Percentiles rank a stretch among this genome's conserved stretches.
Evolutionary conservation across 805 yeast species (phyloP).

Genomic region (Cyberlindnera sargentensis): DNA sequence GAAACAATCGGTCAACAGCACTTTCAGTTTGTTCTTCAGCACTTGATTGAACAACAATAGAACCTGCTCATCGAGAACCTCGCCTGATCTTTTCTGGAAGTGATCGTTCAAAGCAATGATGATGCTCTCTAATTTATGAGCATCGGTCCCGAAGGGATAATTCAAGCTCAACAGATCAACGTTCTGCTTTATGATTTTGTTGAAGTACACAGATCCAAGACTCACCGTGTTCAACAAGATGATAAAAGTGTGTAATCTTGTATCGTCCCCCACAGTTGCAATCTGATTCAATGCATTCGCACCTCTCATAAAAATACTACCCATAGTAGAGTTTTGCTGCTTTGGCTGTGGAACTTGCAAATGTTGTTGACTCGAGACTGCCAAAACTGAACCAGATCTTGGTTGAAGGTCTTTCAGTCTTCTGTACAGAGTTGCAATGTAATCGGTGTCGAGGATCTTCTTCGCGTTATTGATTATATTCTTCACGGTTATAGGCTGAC

Average conservation of each 20-base stretch:
- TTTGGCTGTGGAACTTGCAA: slow-evolving; percentile 11
- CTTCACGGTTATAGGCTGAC: slow-evolving; percentile 50
- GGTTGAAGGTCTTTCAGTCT: slow-evolving; percentile 40
- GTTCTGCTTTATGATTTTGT: slow-evolving; percentile 29
- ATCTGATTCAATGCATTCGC: slow-evolving; percentile 37
- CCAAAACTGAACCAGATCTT: slow-evolving; percentile 27
- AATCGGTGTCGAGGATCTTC: slow-evolving; percentile 56
- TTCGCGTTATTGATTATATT: slow-evolving; percentile 48
- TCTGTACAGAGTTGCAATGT: slow-evolving; percentile 46
- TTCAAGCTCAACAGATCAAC: slow-evolving; percentile 26
- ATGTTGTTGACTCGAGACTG: slow-evolving; percentile 12
- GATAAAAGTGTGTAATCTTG: slow-evolving; percentile 52
- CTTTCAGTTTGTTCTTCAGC: slow-evolving; percentile 36
- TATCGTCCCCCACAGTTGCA: slow-evolving; percentile 33
- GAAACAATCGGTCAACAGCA: slow-evolving; percentile 37
- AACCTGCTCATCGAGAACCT: slow-evolving; percentile 31
- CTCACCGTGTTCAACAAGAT: slow-evolving; percentile 69
- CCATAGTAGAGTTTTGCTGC: slow-evolving; percentile 12
- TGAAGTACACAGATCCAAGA: slow-evolving; percentile 51
- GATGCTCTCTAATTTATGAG: slow-evolving; percentile 21
- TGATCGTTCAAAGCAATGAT: slow-evolving; percentile 20
- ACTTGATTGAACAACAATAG: slow-evolving; percentile 41
- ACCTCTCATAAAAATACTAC: slow-evolving; percentile 34
- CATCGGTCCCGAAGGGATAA: slow-evolving; percentile 33
- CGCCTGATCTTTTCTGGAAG: slow-evolving; percentile 23